Evolutionary conservation across 495 filamentous ascomycete genomes (phyloP), one percentile per base, ranked within the genome.

Genomic region (Chlorociboria aeruginascens): DNA sequence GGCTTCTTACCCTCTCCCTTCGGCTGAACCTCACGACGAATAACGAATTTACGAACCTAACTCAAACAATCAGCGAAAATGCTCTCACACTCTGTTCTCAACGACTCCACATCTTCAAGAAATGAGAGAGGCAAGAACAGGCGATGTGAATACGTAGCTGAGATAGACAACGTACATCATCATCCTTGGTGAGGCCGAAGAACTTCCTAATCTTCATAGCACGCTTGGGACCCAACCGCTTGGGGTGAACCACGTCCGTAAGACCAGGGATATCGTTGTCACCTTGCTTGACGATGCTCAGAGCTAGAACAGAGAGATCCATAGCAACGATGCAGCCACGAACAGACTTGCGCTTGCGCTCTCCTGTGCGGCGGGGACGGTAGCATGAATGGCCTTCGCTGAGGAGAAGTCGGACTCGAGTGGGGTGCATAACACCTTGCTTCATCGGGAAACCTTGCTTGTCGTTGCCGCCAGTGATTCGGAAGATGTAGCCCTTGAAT

Each of bases 371-470:
- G 71, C 92, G 88, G 62, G 92, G 85, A 62, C 92, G 87, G 79
- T 97, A 98, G 82, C 92, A 98, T 64, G 85, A 85, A 74, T 89
- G 85, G 64, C 93, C 92, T 32, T 88, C 86, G 69, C 81, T 69
- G 66, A 98, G 83, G 58, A 98, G 80, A 52, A 98, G 84, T 58
- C 85, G 82, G 70, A 96, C 93, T 85, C 92, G 89, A 68, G 86
- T 95, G 53, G 92, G 92, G 63, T 94, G 88, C 81, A 98, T 84
- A 62, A 92, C 88, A 72, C 92, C 92, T 81, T 98, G 92, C 85
- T 97, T 97, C 92, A 98, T 98, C 53, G 92, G 92, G 78, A 98
- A 98, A 74, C 92, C 92, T 76, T 98, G 92, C 85, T 98, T 98
- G 85, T 98, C 92, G 83, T 98, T 98, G 69, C 93, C 92, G 66